These are phyloP conservation scores for Collybia sordida DNA, from an alignment of 768 basidiomycete species.

Conservation along the genomic window DNA sequence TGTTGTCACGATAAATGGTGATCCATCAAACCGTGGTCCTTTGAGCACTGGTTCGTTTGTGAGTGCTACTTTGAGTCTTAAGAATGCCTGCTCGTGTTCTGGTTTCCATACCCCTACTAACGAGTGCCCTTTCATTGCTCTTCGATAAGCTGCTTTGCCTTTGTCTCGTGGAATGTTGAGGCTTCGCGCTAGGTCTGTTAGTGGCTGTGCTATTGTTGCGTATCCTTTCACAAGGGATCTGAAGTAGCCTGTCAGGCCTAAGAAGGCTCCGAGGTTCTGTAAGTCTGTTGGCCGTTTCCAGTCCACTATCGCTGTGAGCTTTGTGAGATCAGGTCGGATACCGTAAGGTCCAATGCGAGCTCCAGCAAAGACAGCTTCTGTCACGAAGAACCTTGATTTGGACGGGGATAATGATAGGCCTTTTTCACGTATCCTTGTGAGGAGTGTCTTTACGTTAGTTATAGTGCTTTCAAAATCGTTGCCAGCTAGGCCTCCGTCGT, in stretches of 20 bases:
- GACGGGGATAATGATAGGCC: constrained; percentile 11
- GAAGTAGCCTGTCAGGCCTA: constrained; percentile 25
- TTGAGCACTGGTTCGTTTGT: constrained; percentile 30
- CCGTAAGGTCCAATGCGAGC: constrained; percentile 28
- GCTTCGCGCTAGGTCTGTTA: constrained; percentile 25
- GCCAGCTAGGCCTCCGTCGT: constrained; percentile 12
- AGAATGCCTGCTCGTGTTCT: constrained; percentile 22
- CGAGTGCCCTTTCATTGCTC: not conserved
- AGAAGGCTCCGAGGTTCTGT: constrained; percentile 12
- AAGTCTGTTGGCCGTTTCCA: constrained; percentile 5
- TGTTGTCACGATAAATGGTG: constrained; percentile 28
- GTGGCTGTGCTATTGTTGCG: constrained; percentile 24
- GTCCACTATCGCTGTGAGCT: constrained; percentile 21
- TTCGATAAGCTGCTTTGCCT: constrained; percentile 4
- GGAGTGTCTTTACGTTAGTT: constrained; percentile 1
- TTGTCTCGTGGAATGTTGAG: constrained; percentile 17
- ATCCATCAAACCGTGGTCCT: constrained; percentile 29
- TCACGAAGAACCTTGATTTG: constrained; percentile 30
- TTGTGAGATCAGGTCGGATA: constrained; percentile 31
- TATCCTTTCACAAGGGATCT: constrained; percentile 31
- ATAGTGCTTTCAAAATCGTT: constrained; percentile 6
- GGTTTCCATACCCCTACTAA: constrained; percentile 10
- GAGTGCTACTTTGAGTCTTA: constrained; percentile 28
- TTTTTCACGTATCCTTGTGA: constrained; percentile 22
- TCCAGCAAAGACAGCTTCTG: constrained; percentile 34